Evolutionary conservation across 1,284 basidiomycete species (phyloP), one percentile per base, ranked within the genome.

Genomic region (Sphagnurus paluster): DNA sequence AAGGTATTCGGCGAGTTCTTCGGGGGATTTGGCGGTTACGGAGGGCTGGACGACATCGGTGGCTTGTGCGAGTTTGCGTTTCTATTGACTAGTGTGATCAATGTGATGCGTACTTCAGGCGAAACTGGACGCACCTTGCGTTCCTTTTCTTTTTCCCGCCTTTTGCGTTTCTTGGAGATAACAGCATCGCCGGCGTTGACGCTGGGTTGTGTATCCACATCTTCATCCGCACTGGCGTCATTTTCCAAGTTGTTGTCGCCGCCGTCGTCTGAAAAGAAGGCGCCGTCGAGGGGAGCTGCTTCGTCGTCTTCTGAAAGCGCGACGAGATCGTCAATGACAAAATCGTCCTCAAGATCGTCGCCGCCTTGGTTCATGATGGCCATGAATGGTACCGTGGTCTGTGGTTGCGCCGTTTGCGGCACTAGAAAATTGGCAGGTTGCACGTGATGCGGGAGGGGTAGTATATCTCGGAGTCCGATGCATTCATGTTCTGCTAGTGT

Each of bases 291-390:
- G n/a, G 56, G 60, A 2, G 66, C 65, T 14, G 76, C 77, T 30
- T 80, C n/a, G n/a, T n/a, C n/a, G n/a, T n/a, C 82, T 13, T 77
- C 80, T 1, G 81, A 84, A 11, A 78, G 63, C 1, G 79, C 81
- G 0, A 88, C 76, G 17, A 79, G 68, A 39, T 86, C 84, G 54
- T 92, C 89, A 23, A 77, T 75, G 32, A 87, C 70, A 60, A 87
- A 89, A 57, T 91, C 87, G 59, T 92, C 89, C 34, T 86, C 85
- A 14, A 92, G 74, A 68, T 87, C 87, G 71, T 93, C 90, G 34
- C 84, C 86, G 44, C 70, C 72, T 68, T 66, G 65, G 19, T 61
- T 60, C 63, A 70, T 68, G 48, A 34, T 46, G n/a, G 32, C n/a
- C 46, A 50, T 46, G 50, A 49, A 52, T 46, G 30, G 35, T 35